Percentiles rank a stretch among this genome's conserved stretches.
Evolutionary conservation across 805 yeast species (phyloP).

Genomic region (Wickerhamomyces strasburgensis): DNA sequence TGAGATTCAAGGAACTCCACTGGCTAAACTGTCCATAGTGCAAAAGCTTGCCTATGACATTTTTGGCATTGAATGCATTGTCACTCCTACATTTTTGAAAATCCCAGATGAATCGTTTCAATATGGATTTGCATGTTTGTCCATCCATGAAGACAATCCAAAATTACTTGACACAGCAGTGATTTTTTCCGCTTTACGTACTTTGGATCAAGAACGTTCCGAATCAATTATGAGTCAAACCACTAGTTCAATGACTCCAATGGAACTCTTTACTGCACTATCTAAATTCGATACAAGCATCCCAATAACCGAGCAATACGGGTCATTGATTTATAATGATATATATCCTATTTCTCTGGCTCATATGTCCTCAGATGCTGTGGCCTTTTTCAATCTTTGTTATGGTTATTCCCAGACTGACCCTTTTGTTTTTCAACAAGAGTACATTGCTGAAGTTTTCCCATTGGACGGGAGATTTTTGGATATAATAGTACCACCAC

Average conservation of each 20-base stretch:
- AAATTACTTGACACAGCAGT: conserved; percentile 6
- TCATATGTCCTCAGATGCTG: conserved; percentile 9
- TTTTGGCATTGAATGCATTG: conserved; percentile 5
- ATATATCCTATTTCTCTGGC: conserved; percentile 10
- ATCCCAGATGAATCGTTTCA: conserved; percentile 6
- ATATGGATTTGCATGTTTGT: conserved; percentile 11
- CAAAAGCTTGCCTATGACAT: conserved; percentile 9
- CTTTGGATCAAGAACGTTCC: conserved; percentile 1
- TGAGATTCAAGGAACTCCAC: conserved; percentile 9
- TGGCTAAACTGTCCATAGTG: conserved; percentile 7
- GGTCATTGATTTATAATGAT: conserved; percentile 3
- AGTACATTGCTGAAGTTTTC: conserved; percentile 4
- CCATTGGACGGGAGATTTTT: conserved; percentile 12
- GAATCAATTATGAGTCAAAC: conserved; percentile 1
- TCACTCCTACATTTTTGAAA: conserved; percentile 6
- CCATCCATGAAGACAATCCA: conserved; percentile 3
- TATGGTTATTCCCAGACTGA: background rate
- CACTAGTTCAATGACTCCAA: conserved; percentile 6
- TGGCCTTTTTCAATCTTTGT: conserved; percentile 5
- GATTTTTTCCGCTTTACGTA: conserved; percentile 1
- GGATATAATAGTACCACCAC: too few species aligned
- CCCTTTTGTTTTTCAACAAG: background rate
- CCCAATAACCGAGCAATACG: conserved; percentile 7
- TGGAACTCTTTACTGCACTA: conserved; percentile 2
- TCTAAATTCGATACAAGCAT: conserved; percentile 4